Evolutionary conservation across 179 eudicot genomes (phyloP).

Genomic region (Patellifolia procumbens): DNA sequence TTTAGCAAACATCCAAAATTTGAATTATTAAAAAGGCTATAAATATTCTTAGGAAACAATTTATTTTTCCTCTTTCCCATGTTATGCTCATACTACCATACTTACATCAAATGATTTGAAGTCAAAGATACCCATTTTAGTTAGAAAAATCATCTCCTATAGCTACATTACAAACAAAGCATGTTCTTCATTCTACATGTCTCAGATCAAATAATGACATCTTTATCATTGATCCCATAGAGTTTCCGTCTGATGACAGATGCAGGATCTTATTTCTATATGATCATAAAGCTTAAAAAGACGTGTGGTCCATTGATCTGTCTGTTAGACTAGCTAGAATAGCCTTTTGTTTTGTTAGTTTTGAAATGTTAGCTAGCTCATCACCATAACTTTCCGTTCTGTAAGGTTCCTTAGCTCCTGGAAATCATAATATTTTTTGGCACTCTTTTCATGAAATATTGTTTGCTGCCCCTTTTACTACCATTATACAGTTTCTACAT

Average conservation of each 20-base stretch:
- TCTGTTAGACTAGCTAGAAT: constrained; percentile 7
- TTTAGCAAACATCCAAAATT: too few species aligned
- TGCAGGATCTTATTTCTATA: constrained; percentile 10
- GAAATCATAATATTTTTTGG: constrained; percentile 3
- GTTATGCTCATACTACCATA: not conserved
- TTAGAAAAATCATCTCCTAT: not conserved
- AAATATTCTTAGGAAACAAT: not conserved
- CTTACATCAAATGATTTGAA: constrained; percentile 19
- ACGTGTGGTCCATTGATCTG: constrained; percentile 25
- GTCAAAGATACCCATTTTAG: constrained; percentile 28
- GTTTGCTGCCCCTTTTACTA: constrained; percentile 1
- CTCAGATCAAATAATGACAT: constrained; percentile 2
- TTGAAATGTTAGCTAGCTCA: constrained; percentile 4
- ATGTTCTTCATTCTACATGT: constrained; percentile 29
- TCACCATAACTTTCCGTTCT: constrained; percentile 23
- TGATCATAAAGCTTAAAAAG: constrained; percentile 1
- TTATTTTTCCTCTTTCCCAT: not conserved
- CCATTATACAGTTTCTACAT: not conserved
- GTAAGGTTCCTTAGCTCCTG: constrained; percentile 6
- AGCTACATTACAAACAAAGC: constrained; percentile 30
- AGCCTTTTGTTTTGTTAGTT: not conserved
- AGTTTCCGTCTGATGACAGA: constrained; percentile 17
- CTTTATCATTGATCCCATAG: constrained; percentile 1
- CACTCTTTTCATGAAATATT: constrained; percentile 9
- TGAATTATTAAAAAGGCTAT: not conserved